Percentiles rank a stretch among this genome's conserved stretches.
Evolutionary conservation across 1,139 yeast genomes (phyloP).

Genomic region (Blastobotrys capitulatus): DNA sequence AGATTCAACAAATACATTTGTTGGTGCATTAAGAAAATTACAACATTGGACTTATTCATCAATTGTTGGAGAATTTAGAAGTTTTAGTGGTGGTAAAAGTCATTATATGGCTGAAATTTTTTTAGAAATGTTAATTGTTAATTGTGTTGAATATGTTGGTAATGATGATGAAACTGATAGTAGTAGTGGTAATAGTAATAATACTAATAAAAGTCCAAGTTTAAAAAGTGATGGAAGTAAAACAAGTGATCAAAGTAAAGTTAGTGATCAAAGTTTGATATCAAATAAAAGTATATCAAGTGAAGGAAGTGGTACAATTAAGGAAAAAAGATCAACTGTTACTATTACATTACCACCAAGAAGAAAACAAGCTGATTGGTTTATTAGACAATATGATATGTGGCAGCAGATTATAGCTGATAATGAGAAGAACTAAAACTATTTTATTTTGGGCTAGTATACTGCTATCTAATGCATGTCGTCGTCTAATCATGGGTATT

Average conservation of each 20-base stretch:
- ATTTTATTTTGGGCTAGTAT: too few relatives aligned
- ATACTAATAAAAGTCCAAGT: too few relatives aligned
- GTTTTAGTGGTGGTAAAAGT: conserved; percentile 66
- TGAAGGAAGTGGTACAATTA: neutral
- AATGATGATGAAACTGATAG: conserved; percentile 9
- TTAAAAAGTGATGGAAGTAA: neutral
- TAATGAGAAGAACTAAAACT: neutral
- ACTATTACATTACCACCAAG: conserved; percentile 49
- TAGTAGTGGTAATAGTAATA: conserved; percentile 7
- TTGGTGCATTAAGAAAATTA: conserved; percentile 73
- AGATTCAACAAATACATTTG: conserved; percentile 73
- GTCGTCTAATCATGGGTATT: conserved; percentile 4
- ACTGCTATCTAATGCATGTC: too few relatives aligned
- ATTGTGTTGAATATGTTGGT: conserved; percentile 13
- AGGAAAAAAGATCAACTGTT: conserved; percentile 9
- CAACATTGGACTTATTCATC: conserved; percentile 89
- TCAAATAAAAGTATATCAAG: conserved; percentile 4
- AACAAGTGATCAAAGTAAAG: conserved; percentile 13
- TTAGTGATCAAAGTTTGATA: conserved; percentile 4
- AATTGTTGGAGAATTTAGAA: conserved; percentile 76
- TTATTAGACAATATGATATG: conserved; percentile 49
- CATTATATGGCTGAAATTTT: conserved; percentile 80
- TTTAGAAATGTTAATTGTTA: conserved; percentile 55
- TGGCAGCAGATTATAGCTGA: conserved; percentile 44
- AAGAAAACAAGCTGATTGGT: conserved; percentile 65